Conservation (phyloP, 352 stramenopile species). For the Pythium oligandrum region DNA sequence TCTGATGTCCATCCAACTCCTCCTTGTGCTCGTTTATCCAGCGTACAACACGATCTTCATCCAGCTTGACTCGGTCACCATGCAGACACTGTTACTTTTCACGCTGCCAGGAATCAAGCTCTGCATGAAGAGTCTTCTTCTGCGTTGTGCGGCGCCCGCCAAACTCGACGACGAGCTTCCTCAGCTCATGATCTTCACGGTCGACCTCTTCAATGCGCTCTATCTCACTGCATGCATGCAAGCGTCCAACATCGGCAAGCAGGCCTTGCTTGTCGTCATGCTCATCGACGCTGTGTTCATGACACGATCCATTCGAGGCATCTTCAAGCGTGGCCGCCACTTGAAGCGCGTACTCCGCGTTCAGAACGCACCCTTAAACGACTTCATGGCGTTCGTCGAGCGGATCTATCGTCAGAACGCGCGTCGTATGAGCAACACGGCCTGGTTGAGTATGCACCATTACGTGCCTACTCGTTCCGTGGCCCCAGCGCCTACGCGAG, state of each 20-base stretch:
- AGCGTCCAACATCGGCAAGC: slow-evolving; percentile 10
- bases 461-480: too few species aligned
- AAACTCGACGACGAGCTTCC: slow-evolving; percentile 32
- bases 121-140: slow-evolving; percentile 17
- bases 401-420: not conserved
- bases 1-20: slow-evolving; percentile 8
- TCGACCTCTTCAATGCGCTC: slow-evolving; percentile 35
- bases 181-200: slow-evolving; percentile 30
- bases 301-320: not conserved
- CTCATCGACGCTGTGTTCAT: slow-evolving; percentile 7
- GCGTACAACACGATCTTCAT: slow-evolving; percentile 20
- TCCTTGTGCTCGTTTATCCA: slow-evolving; percentile 14
- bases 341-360: not conserved
- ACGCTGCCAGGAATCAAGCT: slow-evolving; percentile 20
- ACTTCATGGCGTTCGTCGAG: too few species aligned
- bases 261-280: slow-evolving; percentile 13
- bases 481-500: too few species aligned
- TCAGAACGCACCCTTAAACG: not conserved
- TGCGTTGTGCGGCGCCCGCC: slow-evolving; percentile 4
- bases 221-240: slow-evolving; percentile 37
- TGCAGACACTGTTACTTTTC: slow-evolving; percentile 18
- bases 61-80: slow-evolving; percentile 2
- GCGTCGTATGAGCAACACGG: not conserved
- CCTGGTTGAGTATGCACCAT: too few species aligned
- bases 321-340: not conserved